Percentiles rank a stretch among this genome's conserved stretches.
These are phyloP conservation scores for Fusarium sp. DNA, from an alignment of 2,329 filamentous ascomycete genomes.

Conservation along the genomic window DNA sequence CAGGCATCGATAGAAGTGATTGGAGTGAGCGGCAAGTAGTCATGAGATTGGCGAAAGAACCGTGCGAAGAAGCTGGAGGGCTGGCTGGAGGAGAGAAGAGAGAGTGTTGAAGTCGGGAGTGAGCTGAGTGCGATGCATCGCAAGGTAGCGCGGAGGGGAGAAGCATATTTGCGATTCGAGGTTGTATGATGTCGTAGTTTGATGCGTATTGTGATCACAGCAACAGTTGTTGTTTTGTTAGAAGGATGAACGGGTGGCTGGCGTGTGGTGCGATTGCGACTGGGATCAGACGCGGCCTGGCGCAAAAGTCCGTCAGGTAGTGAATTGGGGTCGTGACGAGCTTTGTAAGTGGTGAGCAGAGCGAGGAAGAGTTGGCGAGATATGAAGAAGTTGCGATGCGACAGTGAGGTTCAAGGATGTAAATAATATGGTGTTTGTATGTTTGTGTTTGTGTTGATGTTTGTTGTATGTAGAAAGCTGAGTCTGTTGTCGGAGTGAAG, in stretches of 20 bases:
- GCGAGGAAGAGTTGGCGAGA: neutral
- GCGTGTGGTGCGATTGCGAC: constrained; percentile 45
- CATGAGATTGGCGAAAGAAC: constrained; percentile 67
- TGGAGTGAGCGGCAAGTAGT: constrained; percentile 72
- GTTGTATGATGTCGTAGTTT: constrained; percentile 5
- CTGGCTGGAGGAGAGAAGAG: constrained; percentile 70
- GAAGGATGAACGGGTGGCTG: constrained; percentile 30
- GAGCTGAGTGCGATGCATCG: constrained; percentile 63
- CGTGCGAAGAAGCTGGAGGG: constrained; percentile 61
- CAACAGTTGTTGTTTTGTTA: constrained; percentile 26
- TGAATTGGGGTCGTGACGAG: neutral
- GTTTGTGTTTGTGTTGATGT: constrained; percentile 41
- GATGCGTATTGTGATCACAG: constrained; percentile 3
- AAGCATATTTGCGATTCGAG: constrained; percentile 60
- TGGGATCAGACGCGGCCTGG: constrained; percentile 30
- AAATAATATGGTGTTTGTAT: constrained; percentile 14
- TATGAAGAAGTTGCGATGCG: constrained; percentile 18
- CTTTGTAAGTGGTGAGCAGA: constrained; percentile 15
- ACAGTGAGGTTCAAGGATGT: constrained; percentile 8
- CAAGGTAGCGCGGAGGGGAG: constrained; percentile 70
- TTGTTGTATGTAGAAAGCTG: constrained; percentile 38
- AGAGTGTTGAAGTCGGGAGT: constrained; percentile 62
- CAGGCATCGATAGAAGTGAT: constrained; percentile 62
- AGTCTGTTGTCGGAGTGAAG: constrained; percentile 43
- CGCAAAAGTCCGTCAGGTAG: constrained; percentile 30